Evolutionary conservation across 805 yeast genomes (phyloP), one percentile per base, ranked within the genome.

Genomic region (Candida multigemmis): DNA sequence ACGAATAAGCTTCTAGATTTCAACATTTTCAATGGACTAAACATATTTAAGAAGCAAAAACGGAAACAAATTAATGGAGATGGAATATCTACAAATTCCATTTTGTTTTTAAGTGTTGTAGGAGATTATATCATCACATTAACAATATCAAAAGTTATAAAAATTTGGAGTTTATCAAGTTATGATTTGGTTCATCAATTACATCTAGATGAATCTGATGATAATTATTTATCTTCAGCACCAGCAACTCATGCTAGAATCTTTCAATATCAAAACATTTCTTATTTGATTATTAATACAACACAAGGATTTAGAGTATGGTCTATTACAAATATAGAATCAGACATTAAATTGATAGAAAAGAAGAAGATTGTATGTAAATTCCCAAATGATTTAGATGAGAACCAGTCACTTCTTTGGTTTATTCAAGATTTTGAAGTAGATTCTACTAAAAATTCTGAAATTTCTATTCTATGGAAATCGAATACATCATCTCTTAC

Each of bases 111-210:
- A 6, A 41, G 65, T 0, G 30, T 55, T 7, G 49, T 55, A 21
- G 50, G 65, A 0, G 50, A 44, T 1, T 47, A 52, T 3, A 46
- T 70, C 5, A 54, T 68, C 4, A 68, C 85, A 0, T 53, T 76
- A 17, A 60, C 82, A 0, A 65, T 77, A 12, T 63, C 71, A 40
- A 70, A 69, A 38, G 48, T 47, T 4, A 37, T 83, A 19, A 69
- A 73, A 34, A 37, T 80, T 12, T 83, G 91, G 87, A 65, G 73
- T 16, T 40, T 77, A 3, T 35, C 42, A 0, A 38, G 58, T 2
- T n/a, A n/a, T n/a, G n/a, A n/a, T n/a, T n/a, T n/a, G n/a, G n/a
- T n/a, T n/a, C 64, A 58, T 25, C 52, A 43, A 27, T 46, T 45
- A 14, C 26, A 34, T 0, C 28, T 27, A 9, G 16, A 26, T 14